phyloP scores from a whole-genome alignment of 495 filamentous ascomycete genomes.

The Hypoxylon subgilvum region DNA sequence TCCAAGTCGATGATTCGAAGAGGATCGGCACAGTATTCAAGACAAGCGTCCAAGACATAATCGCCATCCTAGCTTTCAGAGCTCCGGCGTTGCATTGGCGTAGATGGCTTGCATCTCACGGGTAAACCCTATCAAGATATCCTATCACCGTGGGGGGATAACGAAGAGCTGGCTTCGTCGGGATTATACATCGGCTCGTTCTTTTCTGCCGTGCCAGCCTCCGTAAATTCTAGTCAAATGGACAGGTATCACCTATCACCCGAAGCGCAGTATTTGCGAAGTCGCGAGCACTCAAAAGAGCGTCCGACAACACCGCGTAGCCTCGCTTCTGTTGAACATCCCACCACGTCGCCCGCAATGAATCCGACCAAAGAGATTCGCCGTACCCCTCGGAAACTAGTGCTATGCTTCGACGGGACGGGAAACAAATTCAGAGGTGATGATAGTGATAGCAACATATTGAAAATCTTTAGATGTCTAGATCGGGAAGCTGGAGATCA shows the following conservation, averaged over 20 bases:
- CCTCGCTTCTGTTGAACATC: not conserved
- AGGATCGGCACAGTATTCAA: constrained; percentile 4
- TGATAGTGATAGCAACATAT: constrained; percentile 82
- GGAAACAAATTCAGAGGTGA: constrained; percentile 86
- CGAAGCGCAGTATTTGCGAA: not conserved
- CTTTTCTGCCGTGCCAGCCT: constrained; percentile 3
- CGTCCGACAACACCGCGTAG: constrained; percentile 11
- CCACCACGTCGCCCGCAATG: constrained; percentile 2
- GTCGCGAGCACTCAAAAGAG: constrained; percentile 14
- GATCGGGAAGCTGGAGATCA: constrained; percentile 59
- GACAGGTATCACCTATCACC: constrained; percentile 21
- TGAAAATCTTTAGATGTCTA: constrained; percentile 81
- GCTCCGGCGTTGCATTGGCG: not conserved
- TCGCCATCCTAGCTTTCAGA: constrained; percentile 1
- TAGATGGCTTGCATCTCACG: not conserved
- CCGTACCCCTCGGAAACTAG: constrained; percentile 54
- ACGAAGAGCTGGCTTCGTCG: not conserved
- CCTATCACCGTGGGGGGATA: too few relatives aligned
- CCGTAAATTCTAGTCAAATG: constrained; percentile 5
- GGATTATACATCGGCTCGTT: not conserved
- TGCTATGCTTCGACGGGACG: constrained; percentile 89
- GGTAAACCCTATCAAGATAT: not conserved
- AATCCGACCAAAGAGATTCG: constrained; percentile 20
- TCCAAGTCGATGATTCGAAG: not conserved
- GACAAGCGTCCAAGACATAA: not conserved